A percentile compares a stretch with the other conserved stretches of the same genome.
Conservation (phyloP, 2,329 filamentous ascomycete genomes). For the Aaosphaeria arxii region DNA sequence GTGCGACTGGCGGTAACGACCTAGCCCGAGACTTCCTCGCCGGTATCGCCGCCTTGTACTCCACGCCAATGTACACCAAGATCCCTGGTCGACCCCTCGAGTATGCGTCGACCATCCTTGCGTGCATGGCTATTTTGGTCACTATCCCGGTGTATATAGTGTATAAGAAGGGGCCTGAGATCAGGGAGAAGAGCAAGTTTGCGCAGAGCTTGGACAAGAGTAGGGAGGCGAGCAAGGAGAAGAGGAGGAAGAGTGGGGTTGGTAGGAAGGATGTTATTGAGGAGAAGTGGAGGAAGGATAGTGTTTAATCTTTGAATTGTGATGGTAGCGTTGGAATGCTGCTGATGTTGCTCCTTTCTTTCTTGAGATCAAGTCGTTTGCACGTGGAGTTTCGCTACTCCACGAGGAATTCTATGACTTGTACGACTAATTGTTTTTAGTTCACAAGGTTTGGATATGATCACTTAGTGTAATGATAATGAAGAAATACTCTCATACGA, state of each 20-base stretch:
- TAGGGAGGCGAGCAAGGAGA: constrained; percentile 23
- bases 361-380: too few species aligned
- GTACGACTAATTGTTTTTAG: too few species aligned
- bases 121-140: constrained; percentile 48
- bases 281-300: too few species aligned
- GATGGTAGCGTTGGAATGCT: neutral
- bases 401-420: too few species aligned
- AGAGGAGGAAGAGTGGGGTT: constrained; percentile 24
- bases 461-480: too few species aligned
- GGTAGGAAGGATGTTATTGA: neutral
- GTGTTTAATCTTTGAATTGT: neutral
- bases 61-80: constrained; percentile 49
- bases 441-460: too few species aligned
- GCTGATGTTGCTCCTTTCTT: too few species aligned
- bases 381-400: too few species aligned
- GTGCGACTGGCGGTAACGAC: constrained; percentile 73
- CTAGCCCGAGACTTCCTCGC: constrained; percentile 72
- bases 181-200: constrained; percentile 52
- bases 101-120: constrained; percentile 54
- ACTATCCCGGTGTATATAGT: constrained; percentile 54
- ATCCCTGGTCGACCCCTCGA: constrained; percentile 44
- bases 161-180: constrained; percentile 54
- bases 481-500: too few species aligned
- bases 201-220: constrained; percentile 43
- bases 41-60: constrained; percentile 67